A percentile compares a stretch with the other conserved stretches of the same genome.
Conservation (phyloP, 257 asterid genomes). For the Paulownia fortunei region DNA sequence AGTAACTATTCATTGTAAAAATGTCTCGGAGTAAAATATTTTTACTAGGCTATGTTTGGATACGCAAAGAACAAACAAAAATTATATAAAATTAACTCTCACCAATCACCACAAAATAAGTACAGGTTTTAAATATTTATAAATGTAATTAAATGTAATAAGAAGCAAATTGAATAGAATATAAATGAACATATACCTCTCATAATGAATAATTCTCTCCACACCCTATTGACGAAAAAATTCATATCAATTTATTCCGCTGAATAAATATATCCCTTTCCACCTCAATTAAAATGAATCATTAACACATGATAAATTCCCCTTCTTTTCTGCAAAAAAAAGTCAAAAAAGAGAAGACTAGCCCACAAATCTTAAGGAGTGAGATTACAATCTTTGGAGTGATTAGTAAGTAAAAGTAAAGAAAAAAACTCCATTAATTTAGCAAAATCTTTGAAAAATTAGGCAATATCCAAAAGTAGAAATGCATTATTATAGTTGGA, state of each 20-base stretch:
- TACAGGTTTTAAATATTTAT: no score
- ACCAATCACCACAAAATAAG: not conserved
- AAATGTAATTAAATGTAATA: not conserved
- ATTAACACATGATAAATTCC: not conserved
- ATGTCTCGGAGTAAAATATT: not conserved
- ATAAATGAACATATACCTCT: not conserved
- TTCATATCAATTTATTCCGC: no score
- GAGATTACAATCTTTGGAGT: slow-evolving; percentile 47
- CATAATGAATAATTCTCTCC: not conserved
- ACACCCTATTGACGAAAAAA: no score
- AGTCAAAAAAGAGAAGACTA: not conserved
- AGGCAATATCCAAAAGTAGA: slow-evolving; percentile 28
- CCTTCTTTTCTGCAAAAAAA: not conserved
- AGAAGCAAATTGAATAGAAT: not conserved
- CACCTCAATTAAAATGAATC: not conserved
- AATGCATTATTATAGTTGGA: slow-evolving; percentile 37
- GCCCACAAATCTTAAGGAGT: slow-evolving; percentile 18
- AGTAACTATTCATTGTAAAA: not conserved
- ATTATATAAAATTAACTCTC: not conserved
- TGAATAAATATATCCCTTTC: not conserved
- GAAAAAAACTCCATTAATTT: slow-evolving; percentile 14
- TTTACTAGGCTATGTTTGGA: not conserved
- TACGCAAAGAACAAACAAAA: not conserved
- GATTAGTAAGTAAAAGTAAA: slow-evolving; percentile 44
- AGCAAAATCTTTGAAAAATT: slow-evolving; percentile 25